Conservation (phyloP, 2,329 filamentous ascomycete genomes). For the Colletotrichum echinochloae region DNA sequence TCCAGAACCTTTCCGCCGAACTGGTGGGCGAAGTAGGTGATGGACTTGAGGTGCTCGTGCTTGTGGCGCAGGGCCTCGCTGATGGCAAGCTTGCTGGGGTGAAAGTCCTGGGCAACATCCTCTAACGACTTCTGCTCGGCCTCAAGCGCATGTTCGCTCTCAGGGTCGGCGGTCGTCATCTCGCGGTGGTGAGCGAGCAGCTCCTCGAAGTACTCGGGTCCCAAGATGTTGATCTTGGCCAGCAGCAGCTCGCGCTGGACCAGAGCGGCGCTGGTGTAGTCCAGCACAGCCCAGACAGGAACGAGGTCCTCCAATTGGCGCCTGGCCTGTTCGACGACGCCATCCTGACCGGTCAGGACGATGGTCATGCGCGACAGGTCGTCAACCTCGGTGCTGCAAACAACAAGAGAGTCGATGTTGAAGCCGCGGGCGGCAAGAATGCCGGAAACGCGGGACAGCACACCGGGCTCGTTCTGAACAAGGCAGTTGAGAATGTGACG, state of each 20-base stretch:
- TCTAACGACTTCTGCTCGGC: constrained; percentile 57
- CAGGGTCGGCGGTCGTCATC: constrained; percentile 68
- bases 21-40: constrained; percentile 96
- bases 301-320: constrained; percentile 96
- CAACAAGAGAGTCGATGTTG: constrained; percentile 98
- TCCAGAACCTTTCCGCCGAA: constrained; percentile 98
- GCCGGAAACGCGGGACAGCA: constrained; percentile 94
- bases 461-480: constrained; percentile 98
- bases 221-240: constrained; percentile 95
- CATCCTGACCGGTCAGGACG: constrained; percentile 94
- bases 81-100: constrained; percentile 86
- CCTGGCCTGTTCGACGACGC: constrained; percentile 96
- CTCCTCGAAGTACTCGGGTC: constrained; percentile 98
- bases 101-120: constrained; percentile 76
- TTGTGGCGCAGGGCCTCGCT: constrained; percentile 95
- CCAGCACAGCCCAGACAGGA: constrained; percentile 96
- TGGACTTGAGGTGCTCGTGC: constrained; percentile 95
- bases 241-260: constrained; percentile 96
- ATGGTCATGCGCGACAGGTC: constrained; percentile 99
- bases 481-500: constrained; percentile 97
- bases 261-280: constrained; percentile 92
- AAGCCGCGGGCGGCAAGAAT: constrained; percentile 96
- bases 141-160: constrained; percentile 57
- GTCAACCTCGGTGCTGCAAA: constrained; percentile 97
- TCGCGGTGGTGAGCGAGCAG: constrained; percentile 95